Evolutionary conservation across 768 basidiomycete genomes (phyloP).

Genomic region (Tylopilus intermedius): DNA sequence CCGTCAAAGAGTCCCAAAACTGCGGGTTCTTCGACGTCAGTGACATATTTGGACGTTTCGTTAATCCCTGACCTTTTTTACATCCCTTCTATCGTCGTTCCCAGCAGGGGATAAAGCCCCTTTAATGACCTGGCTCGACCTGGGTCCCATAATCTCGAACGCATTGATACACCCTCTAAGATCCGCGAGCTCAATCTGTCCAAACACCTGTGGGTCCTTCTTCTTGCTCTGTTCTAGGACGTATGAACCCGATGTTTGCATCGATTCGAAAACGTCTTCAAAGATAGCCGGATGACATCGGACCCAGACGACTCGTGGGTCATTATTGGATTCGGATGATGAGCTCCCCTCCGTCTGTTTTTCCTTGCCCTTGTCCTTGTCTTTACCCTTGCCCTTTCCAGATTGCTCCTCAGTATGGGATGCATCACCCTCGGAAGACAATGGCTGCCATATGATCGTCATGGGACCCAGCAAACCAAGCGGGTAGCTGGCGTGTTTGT

Average conservation of each 20-base stretch:
- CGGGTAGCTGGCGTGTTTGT: slow-evolving; percentile 62
- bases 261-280: slow-evolving; percentile 46
- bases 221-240: slow-evolving; percentile 38
- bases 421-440: not conserved
- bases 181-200: slow-evolving; percentile 63
- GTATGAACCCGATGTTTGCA: slow-evolving; percentile 49
- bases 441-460: slow-evolving; percentile 69
- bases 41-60: not conserved
- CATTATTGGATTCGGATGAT: slow-evolving; percentile 2
- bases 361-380: slow-evolving; percentile 26
- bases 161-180: slow-evolving; percentile 65
- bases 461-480: slow-evolving; percentile 64
- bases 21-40: slow-evolving; percentile 6
- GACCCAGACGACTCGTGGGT: slow-evolving; percentile 60
- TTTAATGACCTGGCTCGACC: slow-evolving; percentile 67
- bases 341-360: slow-evolving; percentile 26
- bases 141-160: slow-evolving; percentile 90
- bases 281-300: slow-evolving; percentile 74
- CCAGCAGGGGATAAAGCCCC: slow-evolving; percentile 52
- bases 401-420: not conserved
- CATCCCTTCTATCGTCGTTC: slow-evolving; percentile 48
- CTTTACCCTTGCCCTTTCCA: slow-evolving; percentile 6
- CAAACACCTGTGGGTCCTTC: slow-evolving; percentile 16
- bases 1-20: slow-evolving; percentile 55
- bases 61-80: slow-evolving; percentile 45